Percentiles rank a stretch among this genome's conserved stretches.
Evolutionary conservation across 306 rosid genomes (phyloP).

Genomic region (Argentina anserina): DNA sequence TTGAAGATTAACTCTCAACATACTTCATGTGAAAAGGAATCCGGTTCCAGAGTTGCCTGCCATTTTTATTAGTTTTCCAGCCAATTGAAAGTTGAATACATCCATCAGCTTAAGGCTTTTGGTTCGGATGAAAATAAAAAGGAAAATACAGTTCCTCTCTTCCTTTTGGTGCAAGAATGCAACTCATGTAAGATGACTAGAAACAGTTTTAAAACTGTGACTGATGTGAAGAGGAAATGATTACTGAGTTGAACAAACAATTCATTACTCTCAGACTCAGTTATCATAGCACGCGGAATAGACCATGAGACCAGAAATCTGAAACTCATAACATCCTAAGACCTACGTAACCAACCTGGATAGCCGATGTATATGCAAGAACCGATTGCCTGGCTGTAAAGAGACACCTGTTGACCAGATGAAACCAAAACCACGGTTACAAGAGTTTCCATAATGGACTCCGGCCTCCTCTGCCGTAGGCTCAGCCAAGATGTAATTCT

Average conservation of each 20-base stretch:
- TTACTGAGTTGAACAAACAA: not conserved
- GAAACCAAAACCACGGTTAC: slow-evolving; percentile 78
- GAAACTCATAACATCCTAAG: not conserved
- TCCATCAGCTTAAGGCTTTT: not conserved
- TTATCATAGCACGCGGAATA: no score
- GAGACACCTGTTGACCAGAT: slow-evolving; percentile 66
- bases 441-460: slow-evolving; percentile 74
- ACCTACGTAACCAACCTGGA: slow-evolving; percentile 60
- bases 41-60: not conserved
- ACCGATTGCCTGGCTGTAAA: slow-evolving; percentile 78
- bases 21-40: not conserved
- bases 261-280: no score
- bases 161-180: not conserved
- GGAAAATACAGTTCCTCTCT: no score
- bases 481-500: slow-evolving; percentile 75
- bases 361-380: slow-evolving; percentile 66
- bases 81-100: not conserved
- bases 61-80: no score
- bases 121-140: not conserved
- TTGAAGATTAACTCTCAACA: not conserved
- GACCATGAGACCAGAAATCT: no score
- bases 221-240: not conserved
- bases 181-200: not conserved
- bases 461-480: slow-evolving; percentile 98
- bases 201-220: not conserved